Evolutionary conservation across 768 basidiomycete species (phyloP).

Genomic region (Glaciozyma martinii): DNA sequence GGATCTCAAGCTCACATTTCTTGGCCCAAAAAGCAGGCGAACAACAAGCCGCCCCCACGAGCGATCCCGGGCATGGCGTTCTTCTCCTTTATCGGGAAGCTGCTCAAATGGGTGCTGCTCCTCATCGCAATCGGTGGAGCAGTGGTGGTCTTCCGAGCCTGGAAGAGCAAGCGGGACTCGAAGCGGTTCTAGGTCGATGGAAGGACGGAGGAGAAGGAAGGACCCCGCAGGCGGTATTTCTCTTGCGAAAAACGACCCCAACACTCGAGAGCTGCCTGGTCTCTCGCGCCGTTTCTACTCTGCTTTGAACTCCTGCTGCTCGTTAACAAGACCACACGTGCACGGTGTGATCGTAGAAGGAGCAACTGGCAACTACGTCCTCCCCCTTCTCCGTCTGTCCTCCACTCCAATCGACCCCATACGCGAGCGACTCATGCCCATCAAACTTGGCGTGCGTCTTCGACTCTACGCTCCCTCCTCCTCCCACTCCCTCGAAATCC

Average conservation of each 20-base stretch:
- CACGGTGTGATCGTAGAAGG: constrained; percentile 86
- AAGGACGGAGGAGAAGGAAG: not conserved
- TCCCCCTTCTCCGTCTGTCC: constrained; percentile 33
- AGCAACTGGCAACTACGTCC: constrained; percentile 72
- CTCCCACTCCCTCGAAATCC: constrained; percentile 42
- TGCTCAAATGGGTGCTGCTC: constrained; percentile 34
- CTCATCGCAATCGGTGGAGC: constrained; percentile 27
- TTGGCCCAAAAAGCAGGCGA: constrained; percentile 1
- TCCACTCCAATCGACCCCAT: constrained; percentile 81
- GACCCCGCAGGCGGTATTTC: no score
- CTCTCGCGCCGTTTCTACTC: no score
- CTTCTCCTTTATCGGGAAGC: constrained; percentile 23
- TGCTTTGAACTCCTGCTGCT: not conserved
- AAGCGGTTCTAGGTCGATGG: constrained; percentile 31
- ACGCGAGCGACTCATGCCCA: constrained; percentile 71
- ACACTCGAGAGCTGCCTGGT: no score
- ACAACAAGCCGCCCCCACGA: constrained; percentile 13
- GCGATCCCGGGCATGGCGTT: constrained; percentile 23
- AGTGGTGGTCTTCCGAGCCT: constrained; percentile 26
- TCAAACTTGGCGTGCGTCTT: constrained; percentile 55
- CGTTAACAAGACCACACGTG: constrained; percentile 54
- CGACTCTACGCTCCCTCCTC: constrained; percentile 33
- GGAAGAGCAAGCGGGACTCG: constrained; percentile 17
- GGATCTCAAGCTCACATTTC: not conserved
- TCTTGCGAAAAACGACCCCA: no score